These are phyloP conservation scores for Comarum palustre DNA, from an alignment of 306 rosid species.

Conservation along the genomic window DNA sequence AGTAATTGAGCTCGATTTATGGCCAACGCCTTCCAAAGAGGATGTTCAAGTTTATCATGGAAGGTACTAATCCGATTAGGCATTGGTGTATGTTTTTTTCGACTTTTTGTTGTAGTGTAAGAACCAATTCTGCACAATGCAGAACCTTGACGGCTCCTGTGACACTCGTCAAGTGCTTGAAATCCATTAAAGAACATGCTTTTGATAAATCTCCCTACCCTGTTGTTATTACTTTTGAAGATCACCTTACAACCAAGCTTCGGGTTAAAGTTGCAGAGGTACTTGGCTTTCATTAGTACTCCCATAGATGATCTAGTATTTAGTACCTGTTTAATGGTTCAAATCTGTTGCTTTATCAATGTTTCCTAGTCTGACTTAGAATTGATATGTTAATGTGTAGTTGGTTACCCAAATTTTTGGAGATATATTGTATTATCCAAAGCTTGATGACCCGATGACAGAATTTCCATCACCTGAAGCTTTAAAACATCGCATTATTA, in stretches of 20 bases:
- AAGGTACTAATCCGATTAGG: conserved; percentile 40
- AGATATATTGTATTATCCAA: conserved; percentile 65
- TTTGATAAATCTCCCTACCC: conserved; percentile 79
- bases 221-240: conserved; percentile 79
- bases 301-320: neutral
- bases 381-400: conserved; percentile 38
- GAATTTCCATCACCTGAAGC: conserved; percentile 89
- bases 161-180: conserved; percentile 69
- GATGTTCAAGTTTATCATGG: conserved; percentile 82
- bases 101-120: neutral
- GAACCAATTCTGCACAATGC: conserved; percentile 21
- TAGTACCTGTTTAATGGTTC: neutral
- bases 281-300: conserved; percentile 16
- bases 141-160: conserved; percentile 92
- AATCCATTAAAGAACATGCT: conserved; percentile 78
- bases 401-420: conserved; percentile 62
- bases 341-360: neutral
- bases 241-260: conserved; percentile 72
- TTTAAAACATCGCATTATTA: conserved; percentile 56
- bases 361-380: conserved; percentile 5
- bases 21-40: conserved; percentile 80
- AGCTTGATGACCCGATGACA: conserved; percentile 33
- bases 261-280: conserved; percentile 91
- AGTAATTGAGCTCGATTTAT: conserved; percentile 81
- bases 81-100: neutral